These are phyloP conservation scores for Antitrichia curtipendula DNA, from an alignment of 225 moss, liverwort and hornwort genomes.

Conservation along the genomic window DNA sequence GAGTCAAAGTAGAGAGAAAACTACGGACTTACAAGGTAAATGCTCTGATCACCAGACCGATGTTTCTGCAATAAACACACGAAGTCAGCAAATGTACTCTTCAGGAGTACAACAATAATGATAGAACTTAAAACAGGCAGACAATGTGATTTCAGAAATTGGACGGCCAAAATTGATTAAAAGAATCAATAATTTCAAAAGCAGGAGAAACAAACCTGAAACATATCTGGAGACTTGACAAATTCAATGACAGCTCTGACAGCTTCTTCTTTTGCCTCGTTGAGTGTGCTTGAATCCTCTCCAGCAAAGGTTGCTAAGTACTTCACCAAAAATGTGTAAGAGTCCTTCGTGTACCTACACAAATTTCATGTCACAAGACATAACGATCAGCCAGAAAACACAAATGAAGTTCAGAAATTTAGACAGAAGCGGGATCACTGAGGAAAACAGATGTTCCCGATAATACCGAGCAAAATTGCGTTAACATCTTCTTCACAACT, in stretches of 20 bases:
- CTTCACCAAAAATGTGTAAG: constrained; percentile 78
- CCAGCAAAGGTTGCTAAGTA: constrained; percentile 74
- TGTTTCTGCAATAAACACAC: constrained; percentile 41
- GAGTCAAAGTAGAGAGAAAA: background rate
- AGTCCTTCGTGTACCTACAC: constrained; percentile 55
- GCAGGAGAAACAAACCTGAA: constrained; percentile 45
- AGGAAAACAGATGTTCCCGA: background rate
- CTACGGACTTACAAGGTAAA: constrained; percentile 37
- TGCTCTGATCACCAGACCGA: constrained; percentile 53
- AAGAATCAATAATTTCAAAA: background rate
- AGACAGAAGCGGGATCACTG: background rate
- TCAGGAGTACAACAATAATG: background rate
- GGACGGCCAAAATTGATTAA: background rate
- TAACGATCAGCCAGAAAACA: background rate
- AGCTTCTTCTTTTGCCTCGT: constrained; percentile 88
- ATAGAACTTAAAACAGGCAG: background rate
- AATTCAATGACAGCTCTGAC: constrained; percentile 88
- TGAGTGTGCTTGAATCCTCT: constrained; percentile 74
- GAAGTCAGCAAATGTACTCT: constrained; percentile 2
- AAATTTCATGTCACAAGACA: background rate
- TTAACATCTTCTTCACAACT: background rate
- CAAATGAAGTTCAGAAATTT: background rate
- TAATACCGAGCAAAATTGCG: background rate
- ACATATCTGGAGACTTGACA: constrained; percentile 88
- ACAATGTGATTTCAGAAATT: background rate